Conservation (phyloP, 179 eudicot genomes). For the Vitellaria paradoxa region DNA sequence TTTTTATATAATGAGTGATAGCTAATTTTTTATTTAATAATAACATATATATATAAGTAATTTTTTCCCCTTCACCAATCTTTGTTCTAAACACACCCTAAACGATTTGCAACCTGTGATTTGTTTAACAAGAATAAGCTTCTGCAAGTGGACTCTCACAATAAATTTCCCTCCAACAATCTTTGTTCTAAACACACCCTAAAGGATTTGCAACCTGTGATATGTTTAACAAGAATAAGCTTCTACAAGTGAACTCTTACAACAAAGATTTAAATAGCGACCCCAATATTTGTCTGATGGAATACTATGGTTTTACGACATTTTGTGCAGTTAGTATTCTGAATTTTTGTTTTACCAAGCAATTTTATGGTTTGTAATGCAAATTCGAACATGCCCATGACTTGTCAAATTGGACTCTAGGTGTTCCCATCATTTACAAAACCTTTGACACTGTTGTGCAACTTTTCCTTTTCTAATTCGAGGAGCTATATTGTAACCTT, state of each 20-base stretch:
- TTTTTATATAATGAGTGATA: too few relatives aligned
- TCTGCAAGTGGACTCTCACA: neutral
- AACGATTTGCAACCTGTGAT: neutral
- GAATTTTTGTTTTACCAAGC: neutral
- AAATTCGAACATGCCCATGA: neutral
- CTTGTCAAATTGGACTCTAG: conserved; percentile 2
- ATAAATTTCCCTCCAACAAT: neutral
- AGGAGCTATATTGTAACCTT: neutral
- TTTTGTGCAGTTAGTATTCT: neutral
- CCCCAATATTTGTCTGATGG: too few relatives aligned
- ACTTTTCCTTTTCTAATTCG: neutral
- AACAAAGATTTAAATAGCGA: neutral
- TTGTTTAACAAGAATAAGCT: neutral
- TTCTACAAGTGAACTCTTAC: neutral
- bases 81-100: too few relatives aligned
- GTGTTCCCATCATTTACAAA: neutral
- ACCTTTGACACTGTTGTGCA: neutral
- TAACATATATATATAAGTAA: too few relatives aligned
- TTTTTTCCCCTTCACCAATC: too few relatives aligned
- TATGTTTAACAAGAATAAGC: neutral
- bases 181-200: too few relatives aligned
- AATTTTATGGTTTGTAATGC: neutral
- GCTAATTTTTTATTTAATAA: too few relatives aligned
- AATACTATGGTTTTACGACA: neutral
- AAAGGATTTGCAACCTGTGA: neutral